phyloP scores from a whole-genome alignment of 2,329 filamentous ascomycete species.

The Zarea fungicola region DNA sequence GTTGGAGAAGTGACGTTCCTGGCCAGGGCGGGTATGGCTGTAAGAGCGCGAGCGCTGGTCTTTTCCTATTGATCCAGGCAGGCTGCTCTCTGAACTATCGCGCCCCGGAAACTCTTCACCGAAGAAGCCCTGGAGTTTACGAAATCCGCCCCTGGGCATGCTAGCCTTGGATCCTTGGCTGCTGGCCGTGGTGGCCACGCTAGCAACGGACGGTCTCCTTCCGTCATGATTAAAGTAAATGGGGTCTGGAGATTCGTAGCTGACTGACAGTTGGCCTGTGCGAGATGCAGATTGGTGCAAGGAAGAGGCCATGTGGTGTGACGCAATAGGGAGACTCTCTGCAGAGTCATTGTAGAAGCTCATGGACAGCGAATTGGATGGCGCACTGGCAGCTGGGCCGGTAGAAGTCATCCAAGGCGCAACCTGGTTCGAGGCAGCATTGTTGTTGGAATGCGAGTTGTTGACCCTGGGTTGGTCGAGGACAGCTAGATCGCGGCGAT shows the following conservation, averaged over 20 bases:
- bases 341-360: constrained; percentile 73
- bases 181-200: constrained; percentile 71
- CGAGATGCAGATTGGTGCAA: constrained; percentile 46
- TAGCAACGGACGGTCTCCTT: constrained; percentile 80
- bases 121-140: constrained; percentile 87
- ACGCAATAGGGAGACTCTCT: constrained; percentile 57
- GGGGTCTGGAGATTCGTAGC: constrained; percentile 57
- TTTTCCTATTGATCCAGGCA: constrained; percentile 47
- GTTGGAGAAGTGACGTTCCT: constrained; percentile 78
- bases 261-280: constrained; percentile 32
- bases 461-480: constrained; percentile 56
- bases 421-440: constrained; percentile 48
- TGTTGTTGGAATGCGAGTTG: constrained; percentile 38
- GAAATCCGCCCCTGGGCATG: constrained; percentile 64
- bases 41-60: constrained; percentile 61
- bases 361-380: constrained; percentile 38
- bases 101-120: constrained; percentile 77
- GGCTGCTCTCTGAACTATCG: constrained; percentile 68
- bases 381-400: constrained; percentile 23
- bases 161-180: constrained; percentile 77
- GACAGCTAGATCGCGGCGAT: constrained; percentile 66
- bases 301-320: constrained; percentile 68
- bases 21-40: constrained; percentile 53
- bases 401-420: constrained; percentile 53
- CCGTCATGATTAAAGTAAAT: constrained; percentile 62